Base-by-base conservation (phyloP, 192 early-diverging fungal genomes). In the Backusella morwellensis region DNA sequence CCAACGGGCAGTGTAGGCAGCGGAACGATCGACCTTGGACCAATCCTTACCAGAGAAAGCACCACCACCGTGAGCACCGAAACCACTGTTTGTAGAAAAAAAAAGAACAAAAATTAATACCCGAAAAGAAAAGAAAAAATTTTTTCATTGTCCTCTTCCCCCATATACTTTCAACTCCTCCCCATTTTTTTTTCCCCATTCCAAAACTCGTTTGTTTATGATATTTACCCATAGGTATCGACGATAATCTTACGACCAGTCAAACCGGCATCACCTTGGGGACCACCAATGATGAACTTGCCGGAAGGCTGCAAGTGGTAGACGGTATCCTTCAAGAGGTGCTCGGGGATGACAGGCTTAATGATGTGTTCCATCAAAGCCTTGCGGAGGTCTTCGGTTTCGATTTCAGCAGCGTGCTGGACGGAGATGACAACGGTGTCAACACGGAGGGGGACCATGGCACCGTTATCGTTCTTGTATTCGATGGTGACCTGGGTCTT, bases 21-120 rank as follows among this genome's bases (percentile, higher is more conserved):
- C 97, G 44, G 95, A 97, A 86, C 97, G 63, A 85, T 97, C 96
- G 85, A 99, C 97, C 94, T 98, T 98, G 92, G 95, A 97, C 93
- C 95, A 98, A 90, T 98, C 97, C 92, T 99, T 99, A 75, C 97
- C 97, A 76, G 96, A 97, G 94, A 99, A 98, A 85, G 96, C 96
- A 92, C 97, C 97, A 81, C 97, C 96, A 85, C 93, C 75, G 59
- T 82, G 81, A 44, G 81, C 79, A 80, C 79, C 79, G 74, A 74
- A 80, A 71, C 79, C 79, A 75, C 79, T 75, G 47, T 50, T 50
- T 50, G 47, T 50, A 44, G 4, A 17, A 44, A 44, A 12, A 42
- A 44, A 44, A 44, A 44, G 42, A 44, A 44, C 42, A 44, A 44
- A 44, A 44, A 38, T 44, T 44, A 44, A 44, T 17, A 44, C 4